Percentiles rank a stretch among this genome's conserved stretches.
Conservation (phyloP, 345 rosid species). For the Noccaea caerulescens region DNA sequence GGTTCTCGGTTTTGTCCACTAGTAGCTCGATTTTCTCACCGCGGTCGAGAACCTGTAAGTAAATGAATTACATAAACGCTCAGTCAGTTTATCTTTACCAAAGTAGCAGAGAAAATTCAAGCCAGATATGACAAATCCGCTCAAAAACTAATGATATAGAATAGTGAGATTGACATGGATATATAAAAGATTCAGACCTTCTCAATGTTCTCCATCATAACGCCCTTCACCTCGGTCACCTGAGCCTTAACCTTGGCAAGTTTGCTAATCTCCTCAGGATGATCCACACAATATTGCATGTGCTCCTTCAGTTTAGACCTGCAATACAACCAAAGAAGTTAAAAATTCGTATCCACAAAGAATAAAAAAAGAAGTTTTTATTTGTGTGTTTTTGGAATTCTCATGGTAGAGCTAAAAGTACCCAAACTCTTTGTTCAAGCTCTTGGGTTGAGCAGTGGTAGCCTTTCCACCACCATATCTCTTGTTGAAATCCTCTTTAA, state of each 20-base stretch:
- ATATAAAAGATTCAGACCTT: conserved; percentile 52
- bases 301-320: conserved; percentile 89
- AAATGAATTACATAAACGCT: conserved; percentile 1
- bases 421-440: conserved; percentile 88
- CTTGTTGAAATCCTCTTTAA: conserved; percentile 80
- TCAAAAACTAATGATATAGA: not conserved
- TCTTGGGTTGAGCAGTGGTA: conserved; percentile 66
- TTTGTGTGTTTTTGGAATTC: too few species aligned
- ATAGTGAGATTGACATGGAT: conserved; percentile 11
- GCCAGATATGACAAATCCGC: conserved; percentile 1
- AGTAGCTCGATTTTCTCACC: conserved; percentile 82
- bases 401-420: conserved; percentile 8
- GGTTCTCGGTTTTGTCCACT: conserved; percentile 79
- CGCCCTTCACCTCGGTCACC: conserved; percentile 88
- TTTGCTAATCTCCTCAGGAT: conserved; percentile 82
- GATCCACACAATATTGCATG: conserved; percentile 87
- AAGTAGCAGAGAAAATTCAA: not conserved
- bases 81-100: not conserved
- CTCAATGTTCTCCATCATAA: conserved; percentile 95
- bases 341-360: not conserved
- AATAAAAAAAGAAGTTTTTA: not conserved
- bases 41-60: conserved; percentile 71
- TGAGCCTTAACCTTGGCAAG: conserved; percentile 89
- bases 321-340: conserved; percentile 2
- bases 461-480: conserved; percentile 94